Conservation (phyloP, 2,329 filamentous ascomycete species). For the Pseudohalonectria lignicola region DNA sequence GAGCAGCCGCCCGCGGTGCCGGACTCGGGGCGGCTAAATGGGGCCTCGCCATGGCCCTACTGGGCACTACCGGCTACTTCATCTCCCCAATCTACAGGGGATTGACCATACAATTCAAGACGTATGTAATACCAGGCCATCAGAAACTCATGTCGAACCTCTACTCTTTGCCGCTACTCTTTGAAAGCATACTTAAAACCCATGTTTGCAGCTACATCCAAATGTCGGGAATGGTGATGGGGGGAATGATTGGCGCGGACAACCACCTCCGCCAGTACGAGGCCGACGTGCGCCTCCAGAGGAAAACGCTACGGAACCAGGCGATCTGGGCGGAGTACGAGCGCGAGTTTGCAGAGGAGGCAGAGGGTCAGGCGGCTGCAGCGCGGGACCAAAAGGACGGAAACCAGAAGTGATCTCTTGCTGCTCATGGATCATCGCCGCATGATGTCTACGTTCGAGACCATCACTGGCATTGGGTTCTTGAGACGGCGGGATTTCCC, state of each 20-base stretch:
- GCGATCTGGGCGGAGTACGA: constrained; percentile 61
- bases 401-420: too few species aligned
- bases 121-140: constrained; percentile 36
- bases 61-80: constrained; percentile 50
- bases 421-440: too few species aligned
- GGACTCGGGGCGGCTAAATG: constrained; percentile 59
- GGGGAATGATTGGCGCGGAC: constrained; percentile 68
- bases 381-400: background rate
- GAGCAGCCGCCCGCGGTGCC: constrained; percentile 60
- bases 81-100: constrained; percentile 63
- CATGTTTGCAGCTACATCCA: constrained; percentile 55
- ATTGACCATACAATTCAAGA: constrained; percentile 66
- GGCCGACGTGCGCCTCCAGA: constrained; percentile 50
- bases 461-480: background rate
- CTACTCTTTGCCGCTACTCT: too few species aligned
- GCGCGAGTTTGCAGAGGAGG: constrained; percentile 41
- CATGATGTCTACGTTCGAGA: too few species aligned
- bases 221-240: constrained; percentile 78
- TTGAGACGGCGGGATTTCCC: too few species aligned
- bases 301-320: constrained; percentile 50
- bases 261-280: constrained; percentile 56
- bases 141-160: too few species aligned
- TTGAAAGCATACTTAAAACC: background rate
- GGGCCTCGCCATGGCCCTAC: constrained; percentile 53
- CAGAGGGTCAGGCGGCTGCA: constrained; percentile 19